Base-by-base conservation (phyloP, 495 filamentous ascomycete genomes). In the Hyphodiscus hymeniophilus region DNA sequence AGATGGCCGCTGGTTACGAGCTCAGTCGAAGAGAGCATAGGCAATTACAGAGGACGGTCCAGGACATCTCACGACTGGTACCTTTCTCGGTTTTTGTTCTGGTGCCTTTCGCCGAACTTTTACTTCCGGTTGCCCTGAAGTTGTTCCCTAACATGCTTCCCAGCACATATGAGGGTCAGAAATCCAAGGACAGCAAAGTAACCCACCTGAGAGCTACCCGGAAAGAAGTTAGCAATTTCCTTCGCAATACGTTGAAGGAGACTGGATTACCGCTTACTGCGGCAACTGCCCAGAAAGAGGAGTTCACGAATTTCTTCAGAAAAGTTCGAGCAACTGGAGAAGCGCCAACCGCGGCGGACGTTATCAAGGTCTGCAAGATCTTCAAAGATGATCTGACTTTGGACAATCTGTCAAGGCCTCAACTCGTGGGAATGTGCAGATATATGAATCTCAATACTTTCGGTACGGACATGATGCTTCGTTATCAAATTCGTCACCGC, bases 281-380 rank as follows among this genome's bases (percentile, higher is more conserved):
- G 3, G 81, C 84, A 45, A 95, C 84, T 36, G 85, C 90, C 12
- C 89, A 90, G 58, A 88, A 84, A 57, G 89, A 96, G 53, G 94
- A 96, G 59, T 97, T 99, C 56, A 75, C 87, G n/a, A 83, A 88
- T 48, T 99, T 99, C 66, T 99, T 99, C 81, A 81, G 86, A 59
- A 99, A 99, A 71, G 80, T 95, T 57, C 85, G 92, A 36, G 76
- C 86, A 15, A 96, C 89, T 3, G 94, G 90, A 22, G 91, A 97
- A 69, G 68, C 79, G 21, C 94, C 94, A 0, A 89, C 87, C 12
- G 80, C 80, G 34, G 78, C 85, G 51, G 92, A 97, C 61, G 85
- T 99, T 51, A 95, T 99, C 69, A 95, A 90, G 69, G 92, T 99
- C 46, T 97, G 94, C 82, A 94, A 99, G 75, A 84, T 95, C 60